Base-by-base conservation (phyloP, 2,329 filamentous ascomycete species). In the Leptographium procerum region DNA sequence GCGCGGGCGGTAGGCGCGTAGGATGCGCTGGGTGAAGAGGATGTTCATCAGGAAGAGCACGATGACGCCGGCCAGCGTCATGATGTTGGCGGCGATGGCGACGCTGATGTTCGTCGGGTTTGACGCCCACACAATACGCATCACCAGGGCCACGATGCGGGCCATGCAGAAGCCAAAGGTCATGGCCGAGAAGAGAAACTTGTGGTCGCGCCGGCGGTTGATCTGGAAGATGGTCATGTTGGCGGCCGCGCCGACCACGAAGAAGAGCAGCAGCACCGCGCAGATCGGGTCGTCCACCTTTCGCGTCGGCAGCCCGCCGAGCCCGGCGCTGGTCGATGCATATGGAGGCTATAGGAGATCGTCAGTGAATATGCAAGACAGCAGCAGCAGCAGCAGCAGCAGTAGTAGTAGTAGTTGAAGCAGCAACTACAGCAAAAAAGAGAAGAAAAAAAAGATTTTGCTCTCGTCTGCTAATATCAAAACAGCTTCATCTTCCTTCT, bases 41-140 rank as follows among this genome's bases (percentile, higher is more conserved):
- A 95, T 72, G 72, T 95, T 94, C 70, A 90, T 74, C 65, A 92
- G 72, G 70, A 88, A 92, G 29, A 95, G 74, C 9, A 95, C 70
- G 36, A 95, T 69, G 19, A 91, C 83, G 48, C 89, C 89, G 0
- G 87, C 85, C 51, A 84, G 82, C 59, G 89, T 81, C 65, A 94
- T 84, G 66, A 94, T 80, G 63, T 77, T 77, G 4, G 87, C 82
- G 9, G 85, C 83, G 60, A 84, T 78, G 65, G 73, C 75, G 58
- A 83, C 64, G 58, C 68, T 64, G 56, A 71, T 60, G 64, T 74
- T 69, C 57, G 51, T 62, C 1, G 75, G 74, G 36, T 71, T 64
- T 45, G 70, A 71, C 28, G 78, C 76, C 80, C 78, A 83, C 57
- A 71, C 77, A 63, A 82, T 78, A 58, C 79, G 77, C 64, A 81